Evolutionary conservation across 208 protist species (phyloP).

Genomic region (Herpetomonas tarakana): DNA sequence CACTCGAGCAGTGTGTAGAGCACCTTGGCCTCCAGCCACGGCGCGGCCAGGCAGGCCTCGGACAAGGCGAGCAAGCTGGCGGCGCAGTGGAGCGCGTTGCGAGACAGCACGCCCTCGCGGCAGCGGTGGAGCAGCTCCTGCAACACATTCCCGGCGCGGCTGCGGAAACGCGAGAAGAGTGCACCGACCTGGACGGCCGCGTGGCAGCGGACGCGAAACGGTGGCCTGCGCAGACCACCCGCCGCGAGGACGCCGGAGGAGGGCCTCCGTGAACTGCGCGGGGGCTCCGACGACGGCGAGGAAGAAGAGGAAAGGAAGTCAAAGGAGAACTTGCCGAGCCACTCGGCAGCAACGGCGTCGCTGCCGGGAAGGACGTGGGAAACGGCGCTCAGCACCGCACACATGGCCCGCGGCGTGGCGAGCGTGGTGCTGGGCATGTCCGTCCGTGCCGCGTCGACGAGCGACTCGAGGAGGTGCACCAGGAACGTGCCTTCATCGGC

Average conservation of each 20-base stretch:
- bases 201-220: constrained; percentile 52
- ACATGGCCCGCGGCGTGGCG: constrained; percentile 19
- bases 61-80: constrained; percentile 67
- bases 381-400: constrained; percentile 29
- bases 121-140: constrained; percentile 49
- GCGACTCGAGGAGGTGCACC: constrained; percentile 14
- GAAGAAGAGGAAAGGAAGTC: constrained; percentile 31
- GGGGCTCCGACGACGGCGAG: too few species aligned
- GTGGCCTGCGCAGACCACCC: constrained; percentile 15
- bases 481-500: not conserved
- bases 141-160: constrained; percentile 35
- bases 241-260: too few species aligned
- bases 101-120: constrained; percentile 52
- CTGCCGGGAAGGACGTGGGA: constrained; percentile 36
- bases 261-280: too few species aligned
- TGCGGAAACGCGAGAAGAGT: constrained; percentile 46
- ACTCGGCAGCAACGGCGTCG: constrained; percentile 37
- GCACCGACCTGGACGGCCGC: constrained; percentile 48
- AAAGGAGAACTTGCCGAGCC: constrained; percentile 65
- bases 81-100: constrained; percentile 34
- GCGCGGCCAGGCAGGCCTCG: constrained; percentile 49
- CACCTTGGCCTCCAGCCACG: constrained; percentile 42
- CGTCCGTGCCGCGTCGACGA: constrained; percentile 16
- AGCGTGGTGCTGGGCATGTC: constrained; percentile 22
- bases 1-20: constrained; percentile 74